Percentiles rank a stretch among this genome's conserved stretches.
phyloP scores from a whole-genome alignment of 2,329 filamentous ascomycete genomes.

The Phialophora chinensis region DNA sequence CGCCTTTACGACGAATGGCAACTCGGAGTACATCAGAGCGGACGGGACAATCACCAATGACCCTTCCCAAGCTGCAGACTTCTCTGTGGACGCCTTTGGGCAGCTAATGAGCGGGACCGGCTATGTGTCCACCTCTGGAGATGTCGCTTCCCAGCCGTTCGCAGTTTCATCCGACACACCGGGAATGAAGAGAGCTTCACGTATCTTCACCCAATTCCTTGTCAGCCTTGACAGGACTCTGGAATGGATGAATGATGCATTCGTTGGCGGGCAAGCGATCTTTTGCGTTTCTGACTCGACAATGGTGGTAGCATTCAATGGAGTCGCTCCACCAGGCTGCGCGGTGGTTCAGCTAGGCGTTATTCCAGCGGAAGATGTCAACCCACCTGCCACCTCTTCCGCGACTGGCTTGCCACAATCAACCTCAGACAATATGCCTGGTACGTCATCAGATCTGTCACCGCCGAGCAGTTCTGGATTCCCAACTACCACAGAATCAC shows the following conservation, averaged over 20 bases:
- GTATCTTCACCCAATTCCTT: constrained; percentile 31
- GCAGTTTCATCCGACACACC: constrained; percentile 21
- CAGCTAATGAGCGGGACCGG: constrained; percentile 27
- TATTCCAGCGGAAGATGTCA: constrained; percentile 18
- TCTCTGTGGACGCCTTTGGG: constrained; percentile 25
- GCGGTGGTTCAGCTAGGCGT: constrained; percentile 14
- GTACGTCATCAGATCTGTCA: constrained; percentile 1
- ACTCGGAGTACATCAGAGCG: constrained; percentile 20
- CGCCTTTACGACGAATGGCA: constrained; percentile 18
- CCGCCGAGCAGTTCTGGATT: neutral
- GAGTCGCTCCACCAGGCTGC: constrained; percentile 27
- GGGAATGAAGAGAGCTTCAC: constrained; percentile 10
- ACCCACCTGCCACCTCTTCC: constrained; percentile 6
- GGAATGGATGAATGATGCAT: constrained; percentile 31
- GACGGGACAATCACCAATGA: constrained; percentile 31
- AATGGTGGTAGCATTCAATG: constrained; percentile 29
- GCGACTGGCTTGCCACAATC: constrained; percentile 15
- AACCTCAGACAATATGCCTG: constrained; percentile 7
- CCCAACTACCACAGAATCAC: neutral
- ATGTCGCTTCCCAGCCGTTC: constrained; percentile 26
- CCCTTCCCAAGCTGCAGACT: constrained; percentile 22
- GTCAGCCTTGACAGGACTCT: constrained; percentile 21
- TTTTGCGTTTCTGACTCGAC: constrained; percentile 32
- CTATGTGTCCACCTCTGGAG: constrained; percentile 31
- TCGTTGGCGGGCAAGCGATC: constrained; percentile 28